Base-by-base conservation (phyloP, 108 stramenopile genomes). In the Nitzschia inconspicua region DNA sequence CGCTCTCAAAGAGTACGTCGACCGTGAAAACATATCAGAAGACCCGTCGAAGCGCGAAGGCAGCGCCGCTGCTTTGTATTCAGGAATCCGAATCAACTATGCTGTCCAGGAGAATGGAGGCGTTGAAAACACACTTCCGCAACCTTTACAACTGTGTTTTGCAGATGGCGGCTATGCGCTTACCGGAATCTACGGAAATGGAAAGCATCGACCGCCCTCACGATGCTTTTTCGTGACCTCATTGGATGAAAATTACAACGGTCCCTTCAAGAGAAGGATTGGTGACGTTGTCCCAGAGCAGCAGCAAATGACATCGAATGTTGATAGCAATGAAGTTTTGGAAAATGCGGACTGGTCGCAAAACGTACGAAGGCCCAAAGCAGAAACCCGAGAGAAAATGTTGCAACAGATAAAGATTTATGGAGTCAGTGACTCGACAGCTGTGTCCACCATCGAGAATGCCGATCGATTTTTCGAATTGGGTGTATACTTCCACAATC, bases 401-500 rank as follows among this genome's bases (percentile, higher is more conserved):
- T 11, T 75, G 8, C 20, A 57, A 16, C 68, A 66, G 47, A 14
- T 78, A 1, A 50, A 64, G 32, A 29, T 34, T 14, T 62, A 35
- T 36, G 62, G 60, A 47, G 47, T 88, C 44, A 80, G 80, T 8
- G 75, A 77, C n/a, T 57, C 48, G 0, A 57, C 73, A 16, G 20
- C 76, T 24, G 58, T 11, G 42, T 58, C 65, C 4, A 68, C 80
- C 22, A 69, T 86, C 13, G 41, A 65, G 18, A 41, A 69, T 10
- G 77, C 85, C 14, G 68, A 71, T 43, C 69, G 83, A 42, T 81
- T 81, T 57, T 93, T 89, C 48, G 85, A 88, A 40, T 58, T 89
- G 0, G 91, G 88, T 1, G 84, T 89, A 0, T 93, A 93, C 61
- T 84, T 86, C 46, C 88, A 88, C 67, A 93, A 89, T 68, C 91